These are phyloP conservation scores for Cytidiella melzeri DNA, from an alignment of 768 basidiomycete species.

Conservation along the genomic window DNA sequence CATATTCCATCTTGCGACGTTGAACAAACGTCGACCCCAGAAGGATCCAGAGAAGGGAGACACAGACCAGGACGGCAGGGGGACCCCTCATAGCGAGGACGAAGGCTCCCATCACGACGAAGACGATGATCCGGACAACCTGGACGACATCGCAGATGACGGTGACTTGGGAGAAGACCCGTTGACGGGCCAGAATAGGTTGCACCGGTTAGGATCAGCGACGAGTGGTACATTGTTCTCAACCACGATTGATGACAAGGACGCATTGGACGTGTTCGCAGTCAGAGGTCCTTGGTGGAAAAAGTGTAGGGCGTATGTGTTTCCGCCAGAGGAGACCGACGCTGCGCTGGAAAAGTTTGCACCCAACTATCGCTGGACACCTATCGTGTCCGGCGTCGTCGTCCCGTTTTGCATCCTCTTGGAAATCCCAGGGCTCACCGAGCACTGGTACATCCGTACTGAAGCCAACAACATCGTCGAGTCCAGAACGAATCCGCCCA, in stretches of 20 bases:
- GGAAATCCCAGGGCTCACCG: constrained; percentile 75
- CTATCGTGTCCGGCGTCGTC: constrained; percentile 60
- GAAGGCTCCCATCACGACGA: constrained; percentile 1
- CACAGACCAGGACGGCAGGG: not conserved
- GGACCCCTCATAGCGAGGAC: not conserved
- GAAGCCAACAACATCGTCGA: constrained; percentile 40
- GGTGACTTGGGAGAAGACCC: constrained; percentile 3
- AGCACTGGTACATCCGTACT: constrained; percentile 66
- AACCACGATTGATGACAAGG: not conserved
- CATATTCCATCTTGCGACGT: constrained; percentile 1
- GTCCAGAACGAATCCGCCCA: constrained; percentile 42
- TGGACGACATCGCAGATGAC: constrained; percentile 8
- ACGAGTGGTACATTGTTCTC: constrained; percentile 9
- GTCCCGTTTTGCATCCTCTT: constrained; percentile 78
- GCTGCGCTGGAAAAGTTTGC: constrained; percentile 30
- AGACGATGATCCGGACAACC: not conserved
- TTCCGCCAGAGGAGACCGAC: constrained; percentile 14
- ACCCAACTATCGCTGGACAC: constrained; percentile 57
- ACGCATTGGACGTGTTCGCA: not conserved
- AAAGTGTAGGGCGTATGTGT: constrained; percentile 16
- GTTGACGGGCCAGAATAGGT: not conserved
- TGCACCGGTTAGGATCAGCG: constrained; percentile 10
- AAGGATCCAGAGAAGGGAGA: constrained; percentile 8
- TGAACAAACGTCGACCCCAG: not conserved
- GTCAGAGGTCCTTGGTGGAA: constrained; percentile 2